Conservation (phyloP, 2,329 filamentous ascomycete species). For the Septoria petroselini region DNA sequence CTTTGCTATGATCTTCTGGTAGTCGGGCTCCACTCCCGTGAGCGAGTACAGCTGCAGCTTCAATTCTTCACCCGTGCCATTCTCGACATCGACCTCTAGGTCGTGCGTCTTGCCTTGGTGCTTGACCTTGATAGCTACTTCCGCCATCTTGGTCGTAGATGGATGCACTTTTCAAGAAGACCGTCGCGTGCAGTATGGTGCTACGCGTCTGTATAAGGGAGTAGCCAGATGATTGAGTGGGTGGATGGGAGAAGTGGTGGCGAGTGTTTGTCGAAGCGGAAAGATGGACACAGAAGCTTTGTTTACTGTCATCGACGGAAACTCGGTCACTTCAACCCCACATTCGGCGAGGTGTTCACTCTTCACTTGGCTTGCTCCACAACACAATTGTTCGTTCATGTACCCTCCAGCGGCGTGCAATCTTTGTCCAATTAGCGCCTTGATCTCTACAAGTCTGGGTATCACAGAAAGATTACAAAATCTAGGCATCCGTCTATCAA, state of each 20-base stretch:
- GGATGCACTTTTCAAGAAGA: not conserved
- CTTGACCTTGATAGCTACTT: slow-evolving; percentile 67
- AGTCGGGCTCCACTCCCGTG: slow-evolving; percentile 91
- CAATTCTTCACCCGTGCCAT: slow-evolving; percentile 79
- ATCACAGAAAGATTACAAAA: slow-evolving; percentile 16
- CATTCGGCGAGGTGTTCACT: too few relatives aligned
- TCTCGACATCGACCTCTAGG: slow-evolving; percentile 80
- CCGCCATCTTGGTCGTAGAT: slow-evolving; percentile 29
- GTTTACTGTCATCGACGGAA: too few relatives aligned
- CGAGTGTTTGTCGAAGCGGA: too few relatives aligned
- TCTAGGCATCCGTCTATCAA: slow-evolving; percentile 39
- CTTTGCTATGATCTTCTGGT: slow-evolving; percentile 94
- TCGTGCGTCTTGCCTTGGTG: slow-evolving; percentile 95
- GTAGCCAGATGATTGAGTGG: too few relatives aligned
- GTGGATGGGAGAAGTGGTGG: too few relatives aligned
- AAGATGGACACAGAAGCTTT: too few relatives aligned
- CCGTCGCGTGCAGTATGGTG: not conserved
- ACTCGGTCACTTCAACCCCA: too few relatives aligned
- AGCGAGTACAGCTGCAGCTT: slow-evolving; percentile 95
- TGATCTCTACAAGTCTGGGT: slow-evolving; percentile 13
- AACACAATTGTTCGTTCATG: not conserved
- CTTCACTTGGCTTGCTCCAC: too few relatives aligned
- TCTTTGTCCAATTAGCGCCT: not conserved
- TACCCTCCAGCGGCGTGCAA: not conserved
- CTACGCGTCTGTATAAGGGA: not conserved